Percentiles rank a stretch among this genome's conserved stretches.
Conservation (phyloP, 164 flowering plant species). For the Berberis vulgaris region DNA sequence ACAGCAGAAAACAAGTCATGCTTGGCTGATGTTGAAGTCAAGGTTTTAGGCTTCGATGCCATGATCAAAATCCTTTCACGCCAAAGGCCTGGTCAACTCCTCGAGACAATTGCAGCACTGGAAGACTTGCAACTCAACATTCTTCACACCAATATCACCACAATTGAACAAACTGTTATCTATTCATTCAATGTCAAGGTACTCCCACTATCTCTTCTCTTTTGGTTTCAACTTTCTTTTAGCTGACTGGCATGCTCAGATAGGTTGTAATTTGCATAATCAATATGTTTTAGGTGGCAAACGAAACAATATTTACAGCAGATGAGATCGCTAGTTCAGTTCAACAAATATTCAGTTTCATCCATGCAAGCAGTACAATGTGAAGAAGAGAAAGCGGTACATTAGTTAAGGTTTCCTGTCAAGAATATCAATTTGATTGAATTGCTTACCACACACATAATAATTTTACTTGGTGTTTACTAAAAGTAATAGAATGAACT, state of each 20-base stretch:
- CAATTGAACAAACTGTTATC: constrained; percentile 93
- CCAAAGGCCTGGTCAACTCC: constrained; percentile 83
- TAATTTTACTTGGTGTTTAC: no score
- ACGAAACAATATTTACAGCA: constrained; percentile 61
- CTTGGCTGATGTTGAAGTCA: constrained; percentile 88
- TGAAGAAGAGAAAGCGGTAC: not conserved
- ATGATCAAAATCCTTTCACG: constrained; percentile 78
- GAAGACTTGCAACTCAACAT: constrained; percentile 78
- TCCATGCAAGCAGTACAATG: constrained; percentile 59
- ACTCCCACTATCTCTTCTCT: not conserved
- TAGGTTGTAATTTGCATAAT: not conserved
- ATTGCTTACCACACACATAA: no score
- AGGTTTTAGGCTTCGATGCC: constrained; percentile 73
- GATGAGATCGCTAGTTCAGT: constrained; percentile 86
- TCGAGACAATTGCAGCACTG: constrained; percentile 70
- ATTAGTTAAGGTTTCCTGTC: no score
- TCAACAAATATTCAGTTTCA: constrained; percentile 80
- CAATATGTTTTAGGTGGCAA: constrained; percentile 31
- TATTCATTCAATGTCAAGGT: constrained; percentile 95
- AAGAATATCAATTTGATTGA: no score
- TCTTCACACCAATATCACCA: constrained; percentile 91
- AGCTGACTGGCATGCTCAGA: not conserved
- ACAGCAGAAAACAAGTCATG: constrained; percentile 75
- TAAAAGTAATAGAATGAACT: no score
- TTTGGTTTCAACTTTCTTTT: not conserved